Percentiles rank a stretch among this genome's conserved stretches.
These are phyloP conservation scores for Mycosphaerella arachidis DNA, from an alignment of 2,329 filamentous ascomycete genomes.

Conservation along the genomic window DNA sequence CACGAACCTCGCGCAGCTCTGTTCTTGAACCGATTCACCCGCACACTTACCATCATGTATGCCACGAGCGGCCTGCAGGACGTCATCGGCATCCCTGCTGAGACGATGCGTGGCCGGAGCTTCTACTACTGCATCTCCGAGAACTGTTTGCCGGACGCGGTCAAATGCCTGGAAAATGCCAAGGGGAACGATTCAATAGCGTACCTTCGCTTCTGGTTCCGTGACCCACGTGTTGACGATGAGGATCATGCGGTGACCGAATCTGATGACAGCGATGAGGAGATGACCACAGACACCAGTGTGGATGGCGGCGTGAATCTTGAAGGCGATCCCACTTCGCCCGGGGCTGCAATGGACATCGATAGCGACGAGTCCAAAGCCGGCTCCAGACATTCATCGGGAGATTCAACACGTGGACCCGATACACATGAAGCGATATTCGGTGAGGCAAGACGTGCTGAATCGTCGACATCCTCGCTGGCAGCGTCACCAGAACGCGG, in stretches of 20 bases:
- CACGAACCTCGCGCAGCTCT: conserved; percentile 79
- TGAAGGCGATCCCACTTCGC: conserved; percentile 26
- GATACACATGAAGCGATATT: conserved; percentile 43
- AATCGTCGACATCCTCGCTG: conserved; percentile 35
- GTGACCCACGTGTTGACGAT: conserved; percentile 61
- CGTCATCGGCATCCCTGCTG: conserved; percentile 69
- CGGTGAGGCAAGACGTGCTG: conserved; percentile 36
- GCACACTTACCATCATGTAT: conserved; percentile 80
- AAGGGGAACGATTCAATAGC: conserved; percentile 90
- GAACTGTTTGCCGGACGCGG: conserved; percentile 69
- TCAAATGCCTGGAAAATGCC: conserved; percentile 74
- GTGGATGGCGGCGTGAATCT: conserved; percentile 49
- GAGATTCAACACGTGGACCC: conserved; percentile 38
- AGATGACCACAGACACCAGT: conserved; percentile 47
- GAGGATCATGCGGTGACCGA: conserved; percentile 23
- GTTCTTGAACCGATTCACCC: conserved; percentile 80
- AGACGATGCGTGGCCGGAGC: conserved; percentile 67
- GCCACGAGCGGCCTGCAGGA: conserved; percentile 70
- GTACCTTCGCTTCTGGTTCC: conserved; percentile 80
- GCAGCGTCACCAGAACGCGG: conserved; percentile 27
- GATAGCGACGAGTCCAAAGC: conserved; percentile 18
- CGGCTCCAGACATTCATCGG: conserved; percentile 41
- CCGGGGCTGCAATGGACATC: conserved; percentile 14
- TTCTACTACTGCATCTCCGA: conserved; percentile 85
- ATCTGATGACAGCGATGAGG: conserved; percentile 40